phyloP scores from a whole-genome alignment of 139 green algal genomes.

The Chlorella sp. region DNA sequence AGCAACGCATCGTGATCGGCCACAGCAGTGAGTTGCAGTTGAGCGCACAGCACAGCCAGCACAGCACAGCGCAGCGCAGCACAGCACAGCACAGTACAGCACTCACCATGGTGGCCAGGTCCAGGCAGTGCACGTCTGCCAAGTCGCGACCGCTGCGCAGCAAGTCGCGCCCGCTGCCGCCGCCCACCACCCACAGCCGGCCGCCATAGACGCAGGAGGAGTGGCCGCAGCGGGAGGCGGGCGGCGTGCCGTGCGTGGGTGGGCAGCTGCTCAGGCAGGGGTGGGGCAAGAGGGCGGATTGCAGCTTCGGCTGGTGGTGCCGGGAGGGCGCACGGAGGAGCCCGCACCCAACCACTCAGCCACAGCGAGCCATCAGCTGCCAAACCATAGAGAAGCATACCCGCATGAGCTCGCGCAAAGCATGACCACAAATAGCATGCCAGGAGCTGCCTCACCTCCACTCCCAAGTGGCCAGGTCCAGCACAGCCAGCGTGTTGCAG shows the following conservation, averaged over 20 bases:
- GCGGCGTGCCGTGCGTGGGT: neutral
- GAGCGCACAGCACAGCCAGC: neutral
- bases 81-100: neutral
- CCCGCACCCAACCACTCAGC: no score
- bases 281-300: neutral
- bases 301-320: neutral
- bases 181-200: conserved; percentile 28
- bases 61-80: neutral
- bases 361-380: no score
- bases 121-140: conserved; percentile 6
- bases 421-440: no score
- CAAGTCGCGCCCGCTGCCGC: conserved; percentile 17
- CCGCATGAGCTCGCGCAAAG: neutral
- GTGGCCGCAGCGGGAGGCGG: conserved; percentile 6
- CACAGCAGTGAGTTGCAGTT: no score
- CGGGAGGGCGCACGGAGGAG: no score
- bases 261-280: neutral
- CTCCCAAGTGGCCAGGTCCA: neutral
- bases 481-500: conserved; percentile 6
- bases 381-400: neutral
- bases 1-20: no score
- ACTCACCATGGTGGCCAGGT: conserved; percentile 15
- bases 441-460: neutral
- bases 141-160: conserved; percentile 10
- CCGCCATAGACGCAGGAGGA: conserved; percentile 4